Percentiles rank a stretch among this genome's conserved stretches.
phyloP scores from a whole-genome alignment of 805 yeast genomes.

The Spathaspora arborariae region DNA sequence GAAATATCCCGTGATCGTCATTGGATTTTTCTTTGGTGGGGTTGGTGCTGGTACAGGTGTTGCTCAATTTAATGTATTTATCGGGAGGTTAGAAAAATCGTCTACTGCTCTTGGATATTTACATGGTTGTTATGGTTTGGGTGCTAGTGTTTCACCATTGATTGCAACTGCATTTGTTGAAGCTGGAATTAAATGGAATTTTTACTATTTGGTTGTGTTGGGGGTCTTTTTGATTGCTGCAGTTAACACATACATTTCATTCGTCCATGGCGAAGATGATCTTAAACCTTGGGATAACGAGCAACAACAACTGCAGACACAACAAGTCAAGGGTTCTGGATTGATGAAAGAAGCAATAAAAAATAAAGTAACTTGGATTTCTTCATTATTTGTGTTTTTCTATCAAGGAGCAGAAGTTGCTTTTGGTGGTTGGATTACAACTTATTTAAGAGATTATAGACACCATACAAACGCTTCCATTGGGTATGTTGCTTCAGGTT shows the following conservation, averaged over 20 bases:
- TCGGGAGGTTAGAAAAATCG: conserved; percentile 47
- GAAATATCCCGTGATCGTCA: conserved; percentile 43
- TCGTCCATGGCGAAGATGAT: conserved; percentile 47
- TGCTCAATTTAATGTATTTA: conserved; percentile 50
- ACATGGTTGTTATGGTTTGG: conserved; percentile 71
- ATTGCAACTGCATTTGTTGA: conserved; percentile 54
- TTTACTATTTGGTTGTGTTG: conserved; percentile 47
- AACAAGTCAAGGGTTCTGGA: conserved; percentile 6
- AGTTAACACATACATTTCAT: conserved; percentile 37
- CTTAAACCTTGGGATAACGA: conserved; percentile 31
- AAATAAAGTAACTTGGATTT: conserved; percentile 40
- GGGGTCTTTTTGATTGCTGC: conserved; percentile 34
- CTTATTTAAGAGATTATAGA: conserved; percentile 56
- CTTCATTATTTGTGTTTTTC: conserved; percentile 52
- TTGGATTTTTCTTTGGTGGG: conserved; percentile 57
- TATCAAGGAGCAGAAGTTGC: conserved; percentile 71
- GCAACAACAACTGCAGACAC: conserved; percentile 1
- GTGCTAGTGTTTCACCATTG: conserved; percentile 69
- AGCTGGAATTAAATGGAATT: conserved; percentile 50
- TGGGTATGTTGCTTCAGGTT: conserved; percentile 66
- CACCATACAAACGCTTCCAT: conserved; percentile 36
- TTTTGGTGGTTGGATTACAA: conserved; percentile 68
- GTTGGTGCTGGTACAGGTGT: conserved; percentile 48
- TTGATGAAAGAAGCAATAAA: conserved; percentile 36
- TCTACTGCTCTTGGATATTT: conserved; percentile 56